These are phyloP conservation scores for Talaromyces sp. DNA, from an alignment of 2,329 filamentous ascomycete genomes.

Conservation along the genomic window DNA sequence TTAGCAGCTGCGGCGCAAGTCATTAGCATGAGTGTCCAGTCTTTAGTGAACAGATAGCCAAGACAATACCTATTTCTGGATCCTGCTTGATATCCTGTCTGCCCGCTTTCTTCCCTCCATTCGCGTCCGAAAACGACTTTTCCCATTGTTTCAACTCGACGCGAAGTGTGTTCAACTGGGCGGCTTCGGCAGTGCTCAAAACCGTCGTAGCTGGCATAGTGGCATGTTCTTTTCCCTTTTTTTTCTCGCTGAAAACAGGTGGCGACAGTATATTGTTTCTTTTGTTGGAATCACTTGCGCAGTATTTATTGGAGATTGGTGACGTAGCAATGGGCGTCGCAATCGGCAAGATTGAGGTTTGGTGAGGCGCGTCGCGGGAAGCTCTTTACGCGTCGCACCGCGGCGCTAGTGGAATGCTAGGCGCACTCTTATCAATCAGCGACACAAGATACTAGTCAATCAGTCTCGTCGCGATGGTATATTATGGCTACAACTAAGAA, in stretches of 20 bases:
- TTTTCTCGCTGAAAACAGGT: not conserved
- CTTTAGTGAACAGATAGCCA: not conserved
- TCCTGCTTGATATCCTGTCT: constrained; percentile 44
- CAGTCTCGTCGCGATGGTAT: not conserved
- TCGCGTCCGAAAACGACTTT: constrained; percentile 35
- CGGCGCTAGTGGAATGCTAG: not conserved
- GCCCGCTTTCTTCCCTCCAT: constrained; percentile 40
- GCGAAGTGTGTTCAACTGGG: constrained; percentile 30
- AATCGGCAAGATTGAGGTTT: not conserved
- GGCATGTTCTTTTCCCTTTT: not conserved
- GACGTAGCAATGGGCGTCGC: not conserved
- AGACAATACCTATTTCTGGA: constrained; percentile 34
- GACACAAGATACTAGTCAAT: not conserved
- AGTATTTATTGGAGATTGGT: not conserved
- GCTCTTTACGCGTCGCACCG: not conserved
- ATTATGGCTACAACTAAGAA: not conserved
- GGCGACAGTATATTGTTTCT: not conserved
- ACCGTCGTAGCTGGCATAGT: constrained; percentile 21
- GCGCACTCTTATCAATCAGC: not conserved
- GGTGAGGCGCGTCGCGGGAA: not conserved
- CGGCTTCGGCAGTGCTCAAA: constrained; percentile 19
- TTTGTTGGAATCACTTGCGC: not conserved
- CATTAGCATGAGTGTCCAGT: not conserved
- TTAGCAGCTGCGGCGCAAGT: constrained; percentile 31
- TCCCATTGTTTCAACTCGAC: constrained; percentile 45